Evolutionary conservation across 2,329 filamentous ascomycete genomes (phyloP), one percentile per base, ranked within the genome.

Genomic region (Coniochaeta hoffmannii): DNA sequence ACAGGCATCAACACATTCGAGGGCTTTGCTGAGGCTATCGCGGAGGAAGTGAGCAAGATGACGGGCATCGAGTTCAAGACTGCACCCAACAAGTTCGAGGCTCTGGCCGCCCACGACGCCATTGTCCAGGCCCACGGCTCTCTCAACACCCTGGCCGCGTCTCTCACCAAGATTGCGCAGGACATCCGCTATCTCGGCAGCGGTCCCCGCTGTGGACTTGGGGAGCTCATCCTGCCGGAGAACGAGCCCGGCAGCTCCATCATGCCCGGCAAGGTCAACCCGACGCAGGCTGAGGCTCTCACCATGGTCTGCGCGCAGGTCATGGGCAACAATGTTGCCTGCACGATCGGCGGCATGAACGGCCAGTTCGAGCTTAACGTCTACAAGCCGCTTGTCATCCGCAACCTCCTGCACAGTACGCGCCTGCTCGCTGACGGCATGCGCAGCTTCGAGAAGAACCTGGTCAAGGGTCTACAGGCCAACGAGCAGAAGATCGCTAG

Each of bases 261-360:
- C 79, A 99, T 99, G 94, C 94, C 94, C 46, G 94, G 94, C 68
- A 99, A 99, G 80, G 94, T 99, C 71, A 99, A 99, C 80, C 94
- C 94, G 31, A 99, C 94, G 31, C 94, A 99, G 77, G 96, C 91
- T 76, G 94, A 99, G 80, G 89, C 91, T 59, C 78, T 99, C 72
- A 97, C 94, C 65, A 99, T 99, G 94, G 80, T 97, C 58, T 97
- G 93, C 78, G 85, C 90, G 19, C 94, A 99, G 75, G 93, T 99
- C 59, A 96, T 97, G 82, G 94, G 94, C 68, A 99, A 99, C 81
- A 86, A 97, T 70, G 88, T 91, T 54, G 90, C 94, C 35, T 86
- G 90, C 58, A 97, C 93, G 30, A 90, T 97, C 65, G 90, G 91
- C 60, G 94, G 93, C 68, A 95, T 95, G 79, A 96, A 94, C 77